Evolutionary conservation across 179 eudicot species (phyloP).

Genomic region (Patellifolia procumbens): DNA sequence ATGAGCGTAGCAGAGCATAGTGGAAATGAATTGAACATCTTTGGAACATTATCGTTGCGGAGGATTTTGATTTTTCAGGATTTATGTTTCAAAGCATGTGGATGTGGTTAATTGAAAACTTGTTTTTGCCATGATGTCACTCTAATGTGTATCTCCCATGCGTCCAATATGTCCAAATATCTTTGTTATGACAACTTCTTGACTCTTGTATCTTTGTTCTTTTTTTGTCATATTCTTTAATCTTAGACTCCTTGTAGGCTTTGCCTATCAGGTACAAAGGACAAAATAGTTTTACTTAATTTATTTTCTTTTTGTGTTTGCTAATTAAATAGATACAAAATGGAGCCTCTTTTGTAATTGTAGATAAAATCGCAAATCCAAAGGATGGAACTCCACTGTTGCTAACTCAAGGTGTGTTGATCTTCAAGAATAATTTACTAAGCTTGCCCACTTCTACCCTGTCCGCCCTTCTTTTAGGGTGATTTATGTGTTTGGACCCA

Average conservation of each 20-base stretch:
- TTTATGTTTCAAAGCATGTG: background rate
- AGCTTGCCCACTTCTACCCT: background rate
- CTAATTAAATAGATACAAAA: constrained; percentile 68
- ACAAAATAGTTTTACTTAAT: background rate
- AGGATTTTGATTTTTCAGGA: background rate
- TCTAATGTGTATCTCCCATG: background rate
- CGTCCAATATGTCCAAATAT: background rate
- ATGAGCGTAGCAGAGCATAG: background rate
- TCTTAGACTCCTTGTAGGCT: background rate
- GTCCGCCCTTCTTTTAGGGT: background rate
- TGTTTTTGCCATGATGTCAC: background rate
- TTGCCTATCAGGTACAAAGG: background rate
- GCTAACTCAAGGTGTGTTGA: constrained; percentile 66
- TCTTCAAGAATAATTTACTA: constrained; percentile 1
- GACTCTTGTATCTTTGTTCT: background rate
- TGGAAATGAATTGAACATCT: background rate
- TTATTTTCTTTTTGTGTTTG: constrained; percentile 22
- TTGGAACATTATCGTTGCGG: background rate
- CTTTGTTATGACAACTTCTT: background rate
- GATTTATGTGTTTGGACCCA: background rate
- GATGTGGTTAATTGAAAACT: background rate
- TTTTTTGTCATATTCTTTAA: background rate
- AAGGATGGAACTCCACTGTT: constrained; percentile 75
- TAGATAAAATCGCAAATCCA: constrained; percentile 74
- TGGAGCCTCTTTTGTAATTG: constrained; percentile 75